Base-by-base conservation (phyloP, 1,284 basidiomycete genomes). In the Grifola frondosa region DNA sequence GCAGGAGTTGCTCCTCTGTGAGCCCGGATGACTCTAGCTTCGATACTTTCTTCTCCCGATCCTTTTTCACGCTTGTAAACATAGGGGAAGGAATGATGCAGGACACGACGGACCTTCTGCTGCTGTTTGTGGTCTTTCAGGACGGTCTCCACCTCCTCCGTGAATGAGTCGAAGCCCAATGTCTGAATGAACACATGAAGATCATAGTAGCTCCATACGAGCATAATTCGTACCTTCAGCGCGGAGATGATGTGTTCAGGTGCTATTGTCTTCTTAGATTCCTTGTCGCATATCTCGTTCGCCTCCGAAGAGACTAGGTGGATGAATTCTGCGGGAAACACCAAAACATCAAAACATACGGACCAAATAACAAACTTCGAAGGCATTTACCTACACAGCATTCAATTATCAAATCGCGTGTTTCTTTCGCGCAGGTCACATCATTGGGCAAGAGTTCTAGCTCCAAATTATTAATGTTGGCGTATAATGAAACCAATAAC, bases 201-300 rank as follows among this genome's bases (percentile, higher is more conserved):
- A 37, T 28, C n/a, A 33, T 21, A 19, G 24, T 11, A 24, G 19
- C 15, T 16, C 20, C 16, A 23, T 25, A 30, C 2, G 29, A 42
- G 17, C 26, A n/a, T n/a, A 22, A 51, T n/a, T n/a, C 76, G 35
- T 46, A 92, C 93, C 73, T 93, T 91, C 39, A 99, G 73, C 5
- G 96, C 97, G 26, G 81, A 75, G 31, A 97, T 87, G 35, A 99
- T 95, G 62, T 99, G 96, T 61, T 99, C 96, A 2, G 97, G 96
- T 4, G 94, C 91, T 57, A 99, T 99, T 0, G 96, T 99, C 75
- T 99, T 99, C 74, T 98, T 98, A n/a, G 90, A 88, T 60, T 95
- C 93, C 64, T 91, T 87, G 62, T 99, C 97, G 66, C 97, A 99
- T 46, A 97, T 92, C 55, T 97, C 93, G 68, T 99, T 99, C 40